Base-by-base conservation (phyloP, 2,329 filamentous ascomycete genomes). In the Ophiostoma angusticollis region DNA sequence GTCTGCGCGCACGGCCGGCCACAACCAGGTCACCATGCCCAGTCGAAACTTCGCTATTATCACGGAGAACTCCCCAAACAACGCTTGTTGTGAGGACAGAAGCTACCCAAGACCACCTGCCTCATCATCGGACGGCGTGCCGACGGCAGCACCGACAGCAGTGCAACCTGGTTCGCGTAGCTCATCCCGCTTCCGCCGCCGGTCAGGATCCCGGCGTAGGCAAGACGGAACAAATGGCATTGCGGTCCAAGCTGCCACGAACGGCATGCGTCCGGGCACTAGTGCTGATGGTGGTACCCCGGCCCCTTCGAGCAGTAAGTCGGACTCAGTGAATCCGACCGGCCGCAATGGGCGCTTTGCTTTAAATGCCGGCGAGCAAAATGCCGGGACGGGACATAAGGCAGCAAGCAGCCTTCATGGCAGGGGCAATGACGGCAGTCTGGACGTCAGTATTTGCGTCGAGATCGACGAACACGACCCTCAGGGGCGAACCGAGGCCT, bases 11-110 rank as follows among this genome's bases (percentile, higher is more conserved):
- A 84, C 80, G 4, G 72, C 78, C 1, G 64, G 64, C 31, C 80
- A 71, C 54, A 95, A 95, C 59, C 72, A 84, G 47, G 82, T 84
- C 45, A 95, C 87, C 9, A 95, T 95, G 59, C 76, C 93, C 3
- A 87, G 85, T 48, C 77, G 91, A 18, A 98, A 98, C 57, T 98
- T 84, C 70, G 89, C 89, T 52, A 80, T 83, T 30, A 78, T 98
- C 44, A 81, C 84, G 14, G 84, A 94, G 57, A 95, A 94, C 58
- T 76, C 78, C n/a, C 84, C 72, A 33, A 65, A 67, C 51, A 68
- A 67, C 40, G 31, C 35, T 11, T 31, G 11, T 13, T 35, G 21
- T 11, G 35, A 41, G 13, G 34, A 39, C 14, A 18, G 43, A 13
- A 37, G 32, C 29, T 28, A n/a, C n/a, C n/a, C n/a, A n/a, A 16